Percentiles rank a stretch among this genome's conserved stretches.
Conservation (phyloP, 441 rosid genomes). For the Populus hybrid region DNA sequence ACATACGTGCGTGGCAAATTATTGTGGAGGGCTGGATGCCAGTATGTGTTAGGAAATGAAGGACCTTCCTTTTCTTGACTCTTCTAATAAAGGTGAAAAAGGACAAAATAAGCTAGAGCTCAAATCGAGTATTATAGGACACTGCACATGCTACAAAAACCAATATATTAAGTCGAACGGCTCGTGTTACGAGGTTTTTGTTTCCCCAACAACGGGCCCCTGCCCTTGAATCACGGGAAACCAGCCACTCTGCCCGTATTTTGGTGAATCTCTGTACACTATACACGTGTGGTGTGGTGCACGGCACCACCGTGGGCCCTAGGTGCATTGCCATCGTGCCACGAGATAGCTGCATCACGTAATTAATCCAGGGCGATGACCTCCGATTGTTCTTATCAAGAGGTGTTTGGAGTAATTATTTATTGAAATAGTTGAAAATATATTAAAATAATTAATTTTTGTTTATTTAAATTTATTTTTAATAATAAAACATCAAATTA, state of each 20-base stretch:
- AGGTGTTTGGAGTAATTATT: no score
- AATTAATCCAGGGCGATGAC: not conserved
- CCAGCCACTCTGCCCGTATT: not conserved
- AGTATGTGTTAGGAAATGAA: not conserved
- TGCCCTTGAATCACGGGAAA: constrained; percentile 27
- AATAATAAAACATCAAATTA: no score
- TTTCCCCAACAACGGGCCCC: constrained; percentile 22
- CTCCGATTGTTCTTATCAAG: no score
- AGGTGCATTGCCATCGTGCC: not conserved
- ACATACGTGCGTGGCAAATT: not conserved
- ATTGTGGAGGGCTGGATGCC: not conserved
- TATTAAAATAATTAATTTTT: no score
- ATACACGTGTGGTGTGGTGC: constrained; percentile 35
- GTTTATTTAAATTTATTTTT: no score
- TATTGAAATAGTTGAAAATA: no score
- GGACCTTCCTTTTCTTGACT: not conserved
- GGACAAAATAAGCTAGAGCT: not conserved
- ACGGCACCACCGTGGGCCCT: constrained; percentile 20
- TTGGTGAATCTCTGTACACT: not conserved
- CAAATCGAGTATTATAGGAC: not conserved
- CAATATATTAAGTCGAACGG: not conserved
- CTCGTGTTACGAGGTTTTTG: constrained; percentile 35
- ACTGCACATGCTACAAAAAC: not conserved
- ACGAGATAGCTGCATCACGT: constrained; percentile 17
- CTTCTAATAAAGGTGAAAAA: not conserved